Evolutionary conservation across 192 early-diverging fungal species (phyloP).

Genomic region (Gonapodya prolifera): DNA sequence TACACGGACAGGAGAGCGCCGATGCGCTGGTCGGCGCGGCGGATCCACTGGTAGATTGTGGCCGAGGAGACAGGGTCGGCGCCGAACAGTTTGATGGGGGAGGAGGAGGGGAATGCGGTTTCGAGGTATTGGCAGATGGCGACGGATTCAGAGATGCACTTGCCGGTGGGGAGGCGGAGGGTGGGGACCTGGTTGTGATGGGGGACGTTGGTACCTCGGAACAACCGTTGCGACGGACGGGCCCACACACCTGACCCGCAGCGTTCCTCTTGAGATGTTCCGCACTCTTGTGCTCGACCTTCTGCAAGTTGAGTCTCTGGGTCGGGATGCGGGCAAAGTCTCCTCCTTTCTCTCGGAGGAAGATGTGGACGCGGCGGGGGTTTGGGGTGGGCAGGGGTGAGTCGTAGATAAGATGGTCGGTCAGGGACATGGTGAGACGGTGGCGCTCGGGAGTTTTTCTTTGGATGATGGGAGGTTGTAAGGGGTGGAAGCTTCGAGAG

Average conservation of each 20-base stretch:
- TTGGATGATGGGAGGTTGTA: too few relatives aligned
- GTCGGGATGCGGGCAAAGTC: background rate
- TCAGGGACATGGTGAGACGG: too few relatives aligned
- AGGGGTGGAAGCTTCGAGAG: too few relatives aligned
- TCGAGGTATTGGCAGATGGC: background rate
- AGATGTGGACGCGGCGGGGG: background rate
- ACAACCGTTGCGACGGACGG: too few relatives aligned
- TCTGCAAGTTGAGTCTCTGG: background rate
- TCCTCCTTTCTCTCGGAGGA: background rate
- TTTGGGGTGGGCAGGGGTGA: background rate
- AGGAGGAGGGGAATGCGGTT: background rate
- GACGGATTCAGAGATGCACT: slow-evolving; percentile 1
- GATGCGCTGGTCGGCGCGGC: background rate
- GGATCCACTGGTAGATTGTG: background rate
- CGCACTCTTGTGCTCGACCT: background rate
- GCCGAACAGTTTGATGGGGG: background rate
- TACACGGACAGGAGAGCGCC: background rate
- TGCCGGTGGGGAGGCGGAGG: background rate
- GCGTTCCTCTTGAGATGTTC: background rate
- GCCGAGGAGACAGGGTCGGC: background rate
- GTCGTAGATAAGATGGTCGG: background rate
- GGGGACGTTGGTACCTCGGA: too few relatives aligned
- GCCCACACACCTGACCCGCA: too few relatives aligned
- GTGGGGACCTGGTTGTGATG: too few relatives aligned
- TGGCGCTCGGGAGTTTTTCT: too few relatives aligned